phyloP scores from a whole-genome alignment of 2,329 filamentous ascomycete species.

The Ophiocordyceps australis region DNA sequence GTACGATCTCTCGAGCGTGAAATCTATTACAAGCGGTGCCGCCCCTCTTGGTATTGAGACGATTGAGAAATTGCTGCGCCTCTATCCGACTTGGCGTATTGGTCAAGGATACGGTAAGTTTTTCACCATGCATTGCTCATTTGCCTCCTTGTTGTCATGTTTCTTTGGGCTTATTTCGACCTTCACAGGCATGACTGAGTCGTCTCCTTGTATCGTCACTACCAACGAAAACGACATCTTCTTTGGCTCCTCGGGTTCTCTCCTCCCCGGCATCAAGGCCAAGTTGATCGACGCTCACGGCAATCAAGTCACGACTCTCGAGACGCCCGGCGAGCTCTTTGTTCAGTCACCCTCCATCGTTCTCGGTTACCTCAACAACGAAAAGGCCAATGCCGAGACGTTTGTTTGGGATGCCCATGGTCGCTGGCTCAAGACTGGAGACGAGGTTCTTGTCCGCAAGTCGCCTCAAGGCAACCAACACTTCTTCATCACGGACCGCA shows the following conservation, averaged over 20 bases:
- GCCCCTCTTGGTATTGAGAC: slow-evolving; percentile 58
- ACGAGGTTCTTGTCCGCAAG: slow-evolving; percentile 56
- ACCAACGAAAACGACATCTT: slow-evolving; percentile 41
- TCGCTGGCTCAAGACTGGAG: slow-evolving; percentile 68
- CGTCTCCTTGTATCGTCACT: slow-evolving; percentile 45
- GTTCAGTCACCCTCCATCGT: slow-evolving; percentile 62
- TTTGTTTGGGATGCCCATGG: slow-evolving; percentile 50
- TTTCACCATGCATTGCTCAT: not conserved
- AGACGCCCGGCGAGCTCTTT: slow-evolving; percentile 64
- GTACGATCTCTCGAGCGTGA: slow-evolving; percentile 53
- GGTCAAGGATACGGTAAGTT: slow-evolving; percentile 56
- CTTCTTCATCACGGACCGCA: slow-evolving; percentile 65
- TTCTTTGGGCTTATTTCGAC: too few species aligned
- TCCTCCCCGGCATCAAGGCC: slow-evolving; percentile 43
- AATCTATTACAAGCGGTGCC: slow-evolving; percentile 49
- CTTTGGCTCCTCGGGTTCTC: slow-evolving; percentile 48
- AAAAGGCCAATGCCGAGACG: slow-evolving; percentile 64
- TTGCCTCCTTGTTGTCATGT: fast-evolving
- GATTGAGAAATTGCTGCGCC: slow-evolving; percentile 37
- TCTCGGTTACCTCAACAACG: slow-evolving; percentile 75
- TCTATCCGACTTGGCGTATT: slow-evolving; percentile 47
- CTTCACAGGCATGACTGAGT: slow-evolving; percentile 51
- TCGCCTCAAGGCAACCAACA: slow-evolving; percentile 56
- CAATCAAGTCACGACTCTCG: slow-evolving; percentile 45
- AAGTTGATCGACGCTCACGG: slow-evolving; percentile 50